phyloP scores from a whole-genome alignment of 116 monocot species.

The Zostera marina region DNA sequence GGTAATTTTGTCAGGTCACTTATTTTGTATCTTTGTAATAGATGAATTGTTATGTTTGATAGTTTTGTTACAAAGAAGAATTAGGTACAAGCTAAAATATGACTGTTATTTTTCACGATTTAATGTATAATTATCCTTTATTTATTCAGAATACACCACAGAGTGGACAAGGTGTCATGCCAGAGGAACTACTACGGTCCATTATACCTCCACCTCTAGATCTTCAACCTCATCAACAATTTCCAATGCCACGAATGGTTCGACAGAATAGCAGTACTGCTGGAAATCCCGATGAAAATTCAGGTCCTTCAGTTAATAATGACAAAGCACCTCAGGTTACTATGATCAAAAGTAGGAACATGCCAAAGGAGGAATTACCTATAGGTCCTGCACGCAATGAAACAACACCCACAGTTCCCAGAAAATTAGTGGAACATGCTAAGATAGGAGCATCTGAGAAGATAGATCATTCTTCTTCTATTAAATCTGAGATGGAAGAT shows the following conservation, averaged over 20 bases:
- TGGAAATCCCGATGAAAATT: conserved; percentile 22
- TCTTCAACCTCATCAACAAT: conserved; percentile 16
- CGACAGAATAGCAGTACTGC: conserved; percentile 19
- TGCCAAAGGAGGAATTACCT: conserved; percentile 19
- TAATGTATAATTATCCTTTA: background rate
- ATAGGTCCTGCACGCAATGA: conserved; percentile 20
- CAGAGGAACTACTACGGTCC: conserved; percentile 63
- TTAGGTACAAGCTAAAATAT: background rate
- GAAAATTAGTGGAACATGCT: conserved; percentile 24
- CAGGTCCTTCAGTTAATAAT: conserved; percentile 20
- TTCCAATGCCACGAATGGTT: background rate
- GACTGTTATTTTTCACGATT: background rate
- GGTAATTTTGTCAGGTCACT: conserved; percentile 20
- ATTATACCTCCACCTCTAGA: conserved; percentile 65
- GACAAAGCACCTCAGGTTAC: conserved; percentile 16
- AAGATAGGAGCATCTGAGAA: conserved; percentile 19
- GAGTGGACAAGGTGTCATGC: conserved; percentile 71
- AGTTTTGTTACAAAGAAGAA: background rate
- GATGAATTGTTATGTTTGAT: background rate
- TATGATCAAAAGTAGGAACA: conserved; percentile 9
- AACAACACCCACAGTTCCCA: conserved; percentile 13
- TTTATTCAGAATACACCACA: conserved; percentile 15
- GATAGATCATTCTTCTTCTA: conserved; percentile 15
- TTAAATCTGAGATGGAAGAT: conserved; percentile 61
- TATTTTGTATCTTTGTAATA: background rate